Evolutionary conservation across 306 rosid genomes (phyloP), one percentile per base, ranked within the genome.

Genomic region (Hippophae tibetana): DNA sequence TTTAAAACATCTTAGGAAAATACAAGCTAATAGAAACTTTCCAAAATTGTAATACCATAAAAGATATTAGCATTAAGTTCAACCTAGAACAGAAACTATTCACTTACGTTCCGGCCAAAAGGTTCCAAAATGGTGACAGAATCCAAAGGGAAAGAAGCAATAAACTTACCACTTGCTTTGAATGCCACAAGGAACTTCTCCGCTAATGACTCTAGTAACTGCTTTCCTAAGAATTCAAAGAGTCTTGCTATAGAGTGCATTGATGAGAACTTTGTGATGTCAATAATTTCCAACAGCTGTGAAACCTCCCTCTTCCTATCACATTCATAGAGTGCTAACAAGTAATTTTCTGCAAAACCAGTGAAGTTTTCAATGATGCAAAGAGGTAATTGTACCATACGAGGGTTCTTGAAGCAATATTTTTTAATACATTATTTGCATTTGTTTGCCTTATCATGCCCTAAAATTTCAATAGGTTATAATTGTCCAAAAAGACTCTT

Each of bases 301-400:
- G 76, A 72, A 61, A 92, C 69, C 63, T 92, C 82, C 69, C 69
- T 60, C 60, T 63, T 81, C 74, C 83, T 70, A 54, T 78, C 84
- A 63, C 87, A 70, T 74, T 87, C 95, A 76, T 84, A 85, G 59
- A 85, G 93, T 42, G 95, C 98, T 80, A 80, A 64, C 71, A 92
- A 69, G 75, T 80, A 88, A 61, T 61, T 78, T 70, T 83, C 98
- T 92, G 86, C 84, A 81, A 71, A 69, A 77, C 18, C 46, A 47
- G 66, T 69, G 69, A 13, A 68, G 72, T 46, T 43, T 40, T 49
- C 13, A 48, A 12, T 6, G 26, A 49, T 11, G 53, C 73, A 78
- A 47, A 64, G 55, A 63, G 31, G 47, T 59, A 45, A 54, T 52
- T 57, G 25, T 55, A 52, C 54, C 43, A 48, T 25, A 63, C 42